Evolutionary conservation across 1,284 basidiomycete species (phyloP), one percentile per base, ranked within the genome.

Genomic region (Cryptococcus deneoformans): DNA sequence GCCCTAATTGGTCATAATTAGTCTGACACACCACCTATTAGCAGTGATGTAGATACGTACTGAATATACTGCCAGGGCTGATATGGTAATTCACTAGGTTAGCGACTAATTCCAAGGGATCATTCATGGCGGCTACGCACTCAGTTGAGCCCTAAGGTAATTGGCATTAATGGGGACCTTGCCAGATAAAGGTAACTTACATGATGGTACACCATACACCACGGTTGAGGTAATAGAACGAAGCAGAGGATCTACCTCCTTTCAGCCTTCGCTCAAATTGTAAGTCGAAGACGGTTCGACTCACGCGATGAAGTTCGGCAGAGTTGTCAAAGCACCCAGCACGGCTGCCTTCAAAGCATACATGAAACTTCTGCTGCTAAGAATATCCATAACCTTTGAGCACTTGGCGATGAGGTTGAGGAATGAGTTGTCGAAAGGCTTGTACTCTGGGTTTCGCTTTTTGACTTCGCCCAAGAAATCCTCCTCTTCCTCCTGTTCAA

Each of bases 271-370:
- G 14, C n/a, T 38, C 29, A 29, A 29, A 29, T 29, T 29, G 29
- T 29, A 29, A 29, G 29, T 29, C 29, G 29, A 11, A 35, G n/a
- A 44, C 12, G 24, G 6, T 11, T 34, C 35, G 11, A 58, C 62
- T 54, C 39, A 66, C 61, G 60, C 49, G 38, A 77, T 52, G 56
- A 71, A 77, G 3, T 69, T 66, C 0, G 77, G 77, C 45, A 77
- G 51, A 6, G 70, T 67, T 3, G 71, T 71, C 43, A 76, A 58
- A 81, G 85, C 80, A 43, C 87, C 85, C 50, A 93, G 70, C 8
- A 87, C 62, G 0, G 85, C 89, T 0, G 87, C 90, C 75, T 95
- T 95, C 62, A 92, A 54, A 0, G 88, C 88, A 62, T 86, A 94
- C 57, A 92, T 77, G 35, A 60, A 75, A 52, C 79, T 77, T 20